Base-by-base conservation (phyloP, 2,329 filamentous ascomycete species). In the Colletotrichum limetticola region DNA sequence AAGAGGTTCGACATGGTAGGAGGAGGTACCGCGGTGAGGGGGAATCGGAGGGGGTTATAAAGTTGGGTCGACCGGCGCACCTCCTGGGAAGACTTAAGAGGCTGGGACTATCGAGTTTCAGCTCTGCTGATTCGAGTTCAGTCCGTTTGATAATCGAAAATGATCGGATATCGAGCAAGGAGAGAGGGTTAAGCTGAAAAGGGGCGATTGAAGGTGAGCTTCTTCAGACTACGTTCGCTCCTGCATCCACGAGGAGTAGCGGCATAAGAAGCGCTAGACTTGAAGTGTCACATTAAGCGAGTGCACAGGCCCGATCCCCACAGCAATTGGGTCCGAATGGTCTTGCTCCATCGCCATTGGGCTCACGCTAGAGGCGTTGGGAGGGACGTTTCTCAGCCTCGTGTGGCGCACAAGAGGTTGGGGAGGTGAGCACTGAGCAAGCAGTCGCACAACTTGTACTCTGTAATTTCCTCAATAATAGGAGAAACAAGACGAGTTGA, bases 1-100 rank as follows among this genome's bases (percentile, higher is more conserved):
- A 90, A 90, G 78, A 90, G 83, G 83, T 89, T 90, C 77, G 88
- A 90, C 88, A 90, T 90, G 80, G 78, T 83, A 77, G 76, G 68
- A 67, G 76, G 74, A 57, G 16, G 30, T 66, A 28, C 56, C 66
- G 66, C 70, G 61, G 71, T 73, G 71, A 73, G 71, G 66, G 71
- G 71, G 76, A 76, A 72, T 75, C 76, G 76, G 76, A 76, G 46
- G 72, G 63, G 73, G 64, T 71, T 60, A 68, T 68, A 69, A 63
- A 65, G 64, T 60, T 65, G 69, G 65, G 57, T 58, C 56, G 58
- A 52, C 68, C 58, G 62, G 63, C 52, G 60, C 68, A 57, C 58
- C 69, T 64, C 59, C 64, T 61, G 46, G 69, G 26, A 73, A 60
- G 49, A 52, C 46, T 63, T 42, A 56, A 72, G 72, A 72, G 68